phyloP scores from a whole-genome alignment of 306 rosid genomes.

The Arachis hypogaea region DNA sequence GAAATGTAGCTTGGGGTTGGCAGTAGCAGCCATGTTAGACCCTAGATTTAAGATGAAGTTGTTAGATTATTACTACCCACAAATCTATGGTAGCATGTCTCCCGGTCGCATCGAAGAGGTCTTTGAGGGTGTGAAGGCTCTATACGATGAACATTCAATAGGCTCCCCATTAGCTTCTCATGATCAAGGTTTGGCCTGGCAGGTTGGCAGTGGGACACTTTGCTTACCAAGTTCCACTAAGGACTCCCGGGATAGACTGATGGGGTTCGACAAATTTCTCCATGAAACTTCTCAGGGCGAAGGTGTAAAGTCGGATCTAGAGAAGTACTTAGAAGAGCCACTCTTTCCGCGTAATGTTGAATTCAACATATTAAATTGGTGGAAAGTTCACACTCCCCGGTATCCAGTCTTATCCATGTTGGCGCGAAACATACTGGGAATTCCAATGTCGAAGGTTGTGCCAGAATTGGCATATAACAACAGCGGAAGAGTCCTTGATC shows the following conservation, averaged over 20 bases:
- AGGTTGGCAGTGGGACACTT: slow-evolving; percentile 59
- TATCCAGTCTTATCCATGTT: slow-evolving; percentile 94
- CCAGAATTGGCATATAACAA: slow-evolving; percentile 63
- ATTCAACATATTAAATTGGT: slow-evolving; percentile 86
- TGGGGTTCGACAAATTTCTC: slow-evolving; percentile 91
- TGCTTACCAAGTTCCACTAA: slow-evolving; percentile 55
- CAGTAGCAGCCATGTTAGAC: slow-evolving; percentile 91
- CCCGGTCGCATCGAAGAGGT: slow-evolving; percentile 67
- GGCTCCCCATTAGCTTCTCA: slow-evolving; percentile 76
- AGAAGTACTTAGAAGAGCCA: slow-evolving; percentile 95
- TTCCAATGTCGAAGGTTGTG: slow-evolving; percentile 77
- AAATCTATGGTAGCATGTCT: slow-evolving; percentile 71
- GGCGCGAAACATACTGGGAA: slow-evolving; percentile 90
- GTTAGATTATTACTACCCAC: slow-evolving; percentile 89
- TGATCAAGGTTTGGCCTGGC: slow-evolving; percentile 83
- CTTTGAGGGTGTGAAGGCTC: slow-evolving; percentile 70
- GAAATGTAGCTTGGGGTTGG: slow-evolving; percentile 83
- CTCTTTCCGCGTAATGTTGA: slow-evolving; percentile 86
- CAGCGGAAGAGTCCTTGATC: slow-evolving; percentile 64
- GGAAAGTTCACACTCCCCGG: slow-evolving; percentile 97
- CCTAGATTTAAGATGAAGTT: slow-evolving; percentile 94
- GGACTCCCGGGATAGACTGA: slow-evolving; percentile 82
- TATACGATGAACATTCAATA: slow-evolving; percentile 84
- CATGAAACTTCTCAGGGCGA: slow-evolving; percentile 84
- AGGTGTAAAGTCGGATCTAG: slow-evolving; percentile 81